Conservation (phyloP, 2,329 filamentous ascomycete species). For the Trichoderma oligosporum region DNA sequence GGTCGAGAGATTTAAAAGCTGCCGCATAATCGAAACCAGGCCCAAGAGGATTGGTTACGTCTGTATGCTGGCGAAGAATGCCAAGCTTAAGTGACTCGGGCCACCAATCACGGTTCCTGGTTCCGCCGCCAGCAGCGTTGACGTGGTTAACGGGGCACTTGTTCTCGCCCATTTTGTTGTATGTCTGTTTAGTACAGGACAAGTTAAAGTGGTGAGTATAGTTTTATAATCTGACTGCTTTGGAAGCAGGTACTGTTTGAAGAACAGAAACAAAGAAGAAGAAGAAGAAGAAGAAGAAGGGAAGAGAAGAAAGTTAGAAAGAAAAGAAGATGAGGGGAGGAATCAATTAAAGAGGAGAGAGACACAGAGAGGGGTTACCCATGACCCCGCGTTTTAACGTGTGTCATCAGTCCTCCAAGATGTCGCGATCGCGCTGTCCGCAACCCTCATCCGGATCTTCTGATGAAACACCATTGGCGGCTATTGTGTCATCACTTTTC, state of each 20-base stretch:
- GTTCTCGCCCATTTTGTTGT: slow-evolving; percentile 17
- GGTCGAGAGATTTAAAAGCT: slow-evolving; percentile 63
- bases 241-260: background rate
- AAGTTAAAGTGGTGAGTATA: background rate
- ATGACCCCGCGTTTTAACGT: slow-evolving; percentile 5
- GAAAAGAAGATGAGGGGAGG: background rate
- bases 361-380: background rate
- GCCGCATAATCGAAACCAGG: slow-evolving; percentile 67
- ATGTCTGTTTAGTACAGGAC: background rate
- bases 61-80: slow-evolving; percentile 68
- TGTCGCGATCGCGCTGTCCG: slow-evolving; percentile 7
- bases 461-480: slow-evolving; percentile 7
- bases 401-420: background rate
- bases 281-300: background rate
- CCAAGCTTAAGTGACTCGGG: slow-evolving; percentile 63
- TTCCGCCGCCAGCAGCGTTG: slow-evolving; percentile 59
- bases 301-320: background rate
- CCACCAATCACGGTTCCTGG: slow-evolving; percentile 70
- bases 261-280: background rate
- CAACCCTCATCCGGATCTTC: slow-evolving; percentile 7
- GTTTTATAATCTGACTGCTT: background rate
- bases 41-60: slow-evolving; percentile 59
- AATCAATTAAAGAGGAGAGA: background rate
- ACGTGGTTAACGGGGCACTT: slow-evolving; percentile 33
- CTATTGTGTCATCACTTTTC: slow-evolving; percentile 7